Evolutionary conservation across 768 basidiomycete genomes (phyloP).

Genomic region (Pulveroboletus sp.): DNA sequence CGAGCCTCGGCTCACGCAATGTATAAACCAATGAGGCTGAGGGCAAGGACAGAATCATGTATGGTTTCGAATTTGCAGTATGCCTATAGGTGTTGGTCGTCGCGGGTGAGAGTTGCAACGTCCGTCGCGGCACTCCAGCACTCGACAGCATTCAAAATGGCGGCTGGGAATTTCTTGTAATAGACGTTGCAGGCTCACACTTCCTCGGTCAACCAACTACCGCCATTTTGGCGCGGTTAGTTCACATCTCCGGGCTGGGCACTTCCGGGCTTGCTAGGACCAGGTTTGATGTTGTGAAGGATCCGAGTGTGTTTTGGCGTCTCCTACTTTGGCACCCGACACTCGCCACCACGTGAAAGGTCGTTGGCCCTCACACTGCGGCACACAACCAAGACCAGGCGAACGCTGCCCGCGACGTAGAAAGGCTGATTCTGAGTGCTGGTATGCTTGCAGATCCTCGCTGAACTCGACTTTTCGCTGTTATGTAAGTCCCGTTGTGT

Average conservation of each 20-base stretch:
- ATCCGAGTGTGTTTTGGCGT: conserved; percentile 24
- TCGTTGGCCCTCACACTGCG: conserved; percentile 19
- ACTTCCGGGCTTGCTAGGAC: conserved; percentile 13
- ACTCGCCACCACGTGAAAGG: conserved; percentile 28
- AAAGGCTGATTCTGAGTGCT: conserved; percentile 29
- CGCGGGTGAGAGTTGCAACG: neutral
- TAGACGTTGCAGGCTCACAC: conserved; percentile 21
- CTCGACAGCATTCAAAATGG: conserved; percentile 1
- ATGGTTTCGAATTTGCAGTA: neutral
- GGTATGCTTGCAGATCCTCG: conserved; percentile 28
- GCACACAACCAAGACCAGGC: conserved; percentile 22
- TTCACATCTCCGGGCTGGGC: conserved; percentile 18
- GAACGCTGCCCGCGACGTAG: conserved; percentile 11
- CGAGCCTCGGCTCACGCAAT: conserved; percentile 23
- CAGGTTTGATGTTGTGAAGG: conserved; percentile 29
- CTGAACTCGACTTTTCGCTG: conserved; percentile 24
- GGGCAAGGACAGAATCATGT: neutral
- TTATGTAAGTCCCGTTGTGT: conserved; percentile 35
- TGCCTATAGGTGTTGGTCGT: neutral
- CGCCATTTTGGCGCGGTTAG: conserved; percentile 17
- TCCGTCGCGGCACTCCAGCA: neutral
- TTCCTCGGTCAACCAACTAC: conserved; percentile 17
- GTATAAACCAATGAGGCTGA: conserved; percentile 27
- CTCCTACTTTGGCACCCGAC: conserved; percentile 27
- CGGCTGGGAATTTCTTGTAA: conserved; percentile 28